Conservation (phyloP, 805 yeast genomes). For the Tetrapisispora nanseiensis region DNA sequence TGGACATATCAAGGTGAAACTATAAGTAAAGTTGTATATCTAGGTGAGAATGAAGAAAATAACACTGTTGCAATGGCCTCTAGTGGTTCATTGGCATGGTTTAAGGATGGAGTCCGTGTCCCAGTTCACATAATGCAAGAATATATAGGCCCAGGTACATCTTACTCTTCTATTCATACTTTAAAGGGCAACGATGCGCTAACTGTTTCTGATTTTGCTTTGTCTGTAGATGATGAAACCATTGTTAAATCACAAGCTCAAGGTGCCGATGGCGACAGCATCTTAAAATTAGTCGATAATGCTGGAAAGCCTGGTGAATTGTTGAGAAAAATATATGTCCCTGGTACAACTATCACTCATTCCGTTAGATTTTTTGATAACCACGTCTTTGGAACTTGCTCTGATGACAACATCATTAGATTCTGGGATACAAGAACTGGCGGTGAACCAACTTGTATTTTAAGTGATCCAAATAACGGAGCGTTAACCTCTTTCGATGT, state of each 20-base stretch:
- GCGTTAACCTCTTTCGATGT: constrained; percentile 22
- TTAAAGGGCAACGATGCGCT: constrained; percentile 14
- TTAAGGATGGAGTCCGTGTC: constrained; percentile 22
- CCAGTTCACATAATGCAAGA: constrained; percentile 28
- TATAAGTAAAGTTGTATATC: constrained; percentile 19
- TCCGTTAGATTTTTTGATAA: constrained; percentile 26
- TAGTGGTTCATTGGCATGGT: constrained; percentile 29
- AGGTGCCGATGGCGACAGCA: constrained; percentile 23
- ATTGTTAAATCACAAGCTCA: constrained; percentile 25
- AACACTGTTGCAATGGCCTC: constrained; percentile 26
- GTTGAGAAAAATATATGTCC: constrained; percentile 21
- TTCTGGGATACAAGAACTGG: constrained; percentile 28
- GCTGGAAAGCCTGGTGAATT: constrained; percentile 25
- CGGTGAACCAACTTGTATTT: constrained; percentile 18
- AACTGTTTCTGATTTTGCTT: constrained; percentile 25
- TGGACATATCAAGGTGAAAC: constrained; percentile 28
- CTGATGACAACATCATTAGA: constrained; percentile 25
- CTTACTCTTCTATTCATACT: constrained; percentile 24
- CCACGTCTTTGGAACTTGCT: constrained; percentile 24
- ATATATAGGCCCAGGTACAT: constrained; percentile 26
- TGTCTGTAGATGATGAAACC: constrained; percentile 20
- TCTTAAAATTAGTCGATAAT: constrained; percentile 25
- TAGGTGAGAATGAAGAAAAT: constrained; percentile 32
- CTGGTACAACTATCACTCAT: constrained; percentile 25
- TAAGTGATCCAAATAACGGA: constrained; percentile 23